Evolutionary conservation across 345 rosid genomes (phyloP).

Genomic region (Acer campestre): DNA sequence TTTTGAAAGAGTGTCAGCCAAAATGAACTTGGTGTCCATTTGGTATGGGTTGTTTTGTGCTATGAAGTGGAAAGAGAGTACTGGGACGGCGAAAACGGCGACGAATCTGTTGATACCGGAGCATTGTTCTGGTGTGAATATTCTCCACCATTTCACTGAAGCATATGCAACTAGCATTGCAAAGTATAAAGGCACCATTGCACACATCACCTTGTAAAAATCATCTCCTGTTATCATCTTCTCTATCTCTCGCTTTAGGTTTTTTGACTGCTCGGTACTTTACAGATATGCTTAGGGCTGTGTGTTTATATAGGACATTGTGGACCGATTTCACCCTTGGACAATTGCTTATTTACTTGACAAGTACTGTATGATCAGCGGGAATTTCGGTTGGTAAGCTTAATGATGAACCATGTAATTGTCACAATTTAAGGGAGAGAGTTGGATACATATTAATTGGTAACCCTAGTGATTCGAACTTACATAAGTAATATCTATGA

Average conservation of each 20-base stretch:
- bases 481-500: no score
- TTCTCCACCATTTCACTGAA: constrained; percentile 59
- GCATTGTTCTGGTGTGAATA: constrained; percentile 52
- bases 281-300: neutral
- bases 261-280: neutral
- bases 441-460: no score
- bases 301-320: constrained; percentile 34
- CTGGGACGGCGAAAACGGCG: constrained; percentile 52
- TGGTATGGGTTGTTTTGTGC: constrained; percentile 49
- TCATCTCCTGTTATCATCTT: constrained; percentile 42
- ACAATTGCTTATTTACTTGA: constrained; percentile 18
- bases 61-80: constrained; percentile 56
- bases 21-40: constrained; percentile 53
- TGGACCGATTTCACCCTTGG: constrained; percentile 32
- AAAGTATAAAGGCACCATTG: constrained; percentile 48
- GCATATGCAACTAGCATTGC: constrained; percentile 48
- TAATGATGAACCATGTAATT: constrained; percentile 14
- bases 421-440: neutral
- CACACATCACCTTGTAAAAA: constrained; percentile 61
- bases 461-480: no score
- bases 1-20: constrained; percentile 49
- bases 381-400: constrained; percentile 34
- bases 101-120: constrained; percentile 58
- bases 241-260: constrained; percentile 8
- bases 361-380: constrained; percentile 12